Base-by-base conservation (phyloP, 352 stramenopile species). In the Elongisporangium anandrum region DNA sequence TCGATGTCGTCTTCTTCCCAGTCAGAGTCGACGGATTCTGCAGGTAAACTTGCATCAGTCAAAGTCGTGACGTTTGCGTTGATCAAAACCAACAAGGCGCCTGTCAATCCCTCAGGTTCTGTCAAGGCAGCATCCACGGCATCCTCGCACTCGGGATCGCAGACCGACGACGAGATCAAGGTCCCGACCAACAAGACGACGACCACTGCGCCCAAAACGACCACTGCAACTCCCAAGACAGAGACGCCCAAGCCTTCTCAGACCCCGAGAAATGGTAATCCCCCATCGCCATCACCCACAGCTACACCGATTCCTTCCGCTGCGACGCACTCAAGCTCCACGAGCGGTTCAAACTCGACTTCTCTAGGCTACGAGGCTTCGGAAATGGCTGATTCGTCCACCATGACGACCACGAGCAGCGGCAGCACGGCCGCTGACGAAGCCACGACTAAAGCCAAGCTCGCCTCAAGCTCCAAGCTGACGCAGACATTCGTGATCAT, bases 401-500 rank as follows among this genome's bases (percentile, higher is more conserved):
- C 62, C 9, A 50, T 55, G 9, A 52, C 61, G 10, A 16, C 54
- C 16, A 26, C 55, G 9, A 52, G 38, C 10, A 22, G 54, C 0
- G 56, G 41, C 48, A 15, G 41, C 39, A 15, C 58, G 20, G 52
- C 49, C 29, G 50, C 54, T 0, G 41, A 66, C 2, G 52, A 61
- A 21, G 22, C 66, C 15, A 45, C 59, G 2, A 61, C 59, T 19
- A 50, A 60, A 12, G 55, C 41, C 7, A 64, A 41, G n/a, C 38
- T 57, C 22, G 29, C 29, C 29, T 41, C 29, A 13, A 74, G 22
- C 29, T 73, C 67, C 0, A 61, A 59, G 10, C 61, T 81, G 6
- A 72, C 85, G 54, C 51, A 81, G 55, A 79, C 70, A 23, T 64
- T 92, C 24, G 69, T 90, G n/a, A 57, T 86, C 23, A 61, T 72